Evolutionary conservation across 805 yeast genomes (phyloP).

Genomic region (Vanderwaltozyma tropicalis): DNA sequence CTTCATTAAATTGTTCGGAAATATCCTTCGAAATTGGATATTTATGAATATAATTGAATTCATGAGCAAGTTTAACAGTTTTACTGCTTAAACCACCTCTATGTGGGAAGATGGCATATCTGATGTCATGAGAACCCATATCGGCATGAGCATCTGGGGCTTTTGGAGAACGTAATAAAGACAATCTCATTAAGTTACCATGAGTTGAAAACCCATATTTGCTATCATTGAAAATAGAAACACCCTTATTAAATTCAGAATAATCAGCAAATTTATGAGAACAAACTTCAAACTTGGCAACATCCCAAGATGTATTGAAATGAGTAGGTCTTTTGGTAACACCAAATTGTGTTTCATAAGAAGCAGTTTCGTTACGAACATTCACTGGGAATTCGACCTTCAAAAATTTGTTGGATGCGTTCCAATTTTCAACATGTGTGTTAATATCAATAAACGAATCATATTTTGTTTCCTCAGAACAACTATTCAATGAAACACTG

Average conservation of each 20-base stretch:
- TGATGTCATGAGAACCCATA: conserved; percentile 77
- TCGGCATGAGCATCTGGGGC: conserved; percentile 93
- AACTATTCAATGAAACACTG: conserved; percentile 48
- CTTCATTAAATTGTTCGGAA: conserved; percentile 15
- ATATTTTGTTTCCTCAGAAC: conserved; percentile 32
- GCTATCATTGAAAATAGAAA: conserved; percentile 67
- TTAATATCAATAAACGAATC: conserved; percentile 40
- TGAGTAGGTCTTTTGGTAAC: conserved; percentile 87
- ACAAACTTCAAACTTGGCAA: conserved; percentile 92
- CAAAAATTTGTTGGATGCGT: conserved; percentile 75
- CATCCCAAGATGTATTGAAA: conserved; percentile 91
- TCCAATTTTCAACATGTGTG: conserved; percentile 64
- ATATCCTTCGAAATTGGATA: conserved; percentile 14
- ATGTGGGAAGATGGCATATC: conserved; percentile 81
- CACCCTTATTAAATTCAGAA: conserved; percentile 81
- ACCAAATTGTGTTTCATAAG: conserved; percentile 92
- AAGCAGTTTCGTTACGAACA: conserved; percentile 62
- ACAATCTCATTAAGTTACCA: conserved; percentile 83
- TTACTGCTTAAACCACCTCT: conserved; percentile 50
- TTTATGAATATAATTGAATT: conserved; percentile 51
- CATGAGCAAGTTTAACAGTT: conserved; percentile 65
- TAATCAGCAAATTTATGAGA: conserved; percentile 90
- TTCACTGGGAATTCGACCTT: conserved; percentile 94
- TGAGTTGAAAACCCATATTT: conserved; percentile 91
- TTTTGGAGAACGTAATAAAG: conserved; percentile 82